Evolutionary conservation across 768 basidiomycete genomes (phyloP), one percentile per base, ranked within the genome.

Genomic region (Hericium coralloides): DNA sequence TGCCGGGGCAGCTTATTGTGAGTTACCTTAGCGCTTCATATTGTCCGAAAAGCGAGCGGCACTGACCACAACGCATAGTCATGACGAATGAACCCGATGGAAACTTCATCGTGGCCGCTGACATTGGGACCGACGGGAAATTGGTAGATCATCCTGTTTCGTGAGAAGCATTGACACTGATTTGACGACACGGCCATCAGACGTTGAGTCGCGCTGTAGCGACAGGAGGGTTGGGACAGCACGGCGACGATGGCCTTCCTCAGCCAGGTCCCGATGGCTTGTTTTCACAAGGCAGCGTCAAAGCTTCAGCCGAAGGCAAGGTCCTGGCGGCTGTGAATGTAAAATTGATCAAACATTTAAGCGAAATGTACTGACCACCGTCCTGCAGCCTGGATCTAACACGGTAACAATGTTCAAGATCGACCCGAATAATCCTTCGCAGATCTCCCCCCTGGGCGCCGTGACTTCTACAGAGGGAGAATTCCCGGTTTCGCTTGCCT

Each of bases 71-170:
- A 57, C 15, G n/a, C 10, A 12, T 55, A 81, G 79, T 79, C 64
- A 74, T 79, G 36, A 77, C 78, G 38, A 81, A 81, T 60, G 76
- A 79, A 51, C 72, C 74, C 4, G 59, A 61, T 37, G 76, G 74
- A 18, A 79, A 80, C 65, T 72, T 70, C 56, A 62, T 80, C 39
- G 67, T 80, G 31, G 69, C 76, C 2, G 71, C 74, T 15, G 68
- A 71, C 39, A 73, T 80, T 51, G 71, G 68, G n/a, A 47, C 64
- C 15, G 70, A 77, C 58, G 79, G 79, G 10, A 72, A 67, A 56
- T 57, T 77, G 64, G 76, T 77, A 47, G 38, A 70, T 47, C 6
- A 38, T 6, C 10, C 4, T 12, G 18, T 12, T 15, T 18, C 15
- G n/a, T 9, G 17, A 26, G 6, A 26, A 5, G 0, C 25, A 23